Conservation (phyloP, 768 basidiomycete species). For the Leccinum aurantiacum region DNA sequence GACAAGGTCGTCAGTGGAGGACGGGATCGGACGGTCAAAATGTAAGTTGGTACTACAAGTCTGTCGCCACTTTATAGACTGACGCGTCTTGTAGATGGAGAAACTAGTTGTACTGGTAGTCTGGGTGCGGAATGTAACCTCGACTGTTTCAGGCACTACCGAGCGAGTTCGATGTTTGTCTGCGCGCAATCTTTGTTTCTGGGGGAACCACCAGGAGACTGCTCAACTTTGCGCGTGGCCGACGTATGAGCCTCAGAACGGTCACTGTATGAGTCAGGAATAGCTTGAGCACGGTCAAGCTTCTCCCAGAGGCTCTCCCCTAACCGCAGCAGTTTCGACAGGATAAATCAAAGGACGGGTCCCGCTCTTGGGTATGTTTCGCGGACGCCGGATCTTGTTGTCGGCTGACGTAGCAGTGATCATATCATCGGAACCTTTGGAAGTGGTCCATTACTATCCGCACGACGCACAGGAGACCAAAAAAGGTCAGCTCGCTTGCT, state of each 20-base stretch:
- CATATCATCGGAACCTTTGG: slow-evolving; percentile 26
- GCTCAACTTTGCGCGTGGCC: not conserved
- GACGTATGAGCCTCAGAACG: slow-evolving; percentile 7
- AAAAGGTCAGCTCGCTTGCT: slow-evolving; percentile 16
- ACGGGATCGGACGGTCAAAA: slow-evolving; percentile 86
- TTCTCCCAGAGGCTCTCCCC: not conserved
- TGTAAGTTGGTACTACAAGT: slow-evolving; percentile 53
- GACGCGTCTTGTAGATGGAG: slow-evolving; percentile 28
- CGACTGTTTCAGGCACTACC: not conserved
- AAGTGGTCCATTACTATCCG: slow-evolving; percentile 22
- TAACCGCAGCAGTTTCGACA: slow-evolving; percentile 20
- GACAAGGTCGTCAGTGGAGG: slow-evolving; percentile 99
- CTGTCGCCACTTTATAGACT: not conserved
- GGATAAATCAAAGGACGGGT: slow-evolving; percentile 20
- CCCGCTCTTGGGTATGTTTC: slow-evolving; percentile 17
- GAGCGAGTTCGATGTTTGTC: not conserved
- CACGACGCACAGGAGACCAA: slow-evolving; percentile 32
- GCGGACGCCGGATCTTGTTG: not conserved
- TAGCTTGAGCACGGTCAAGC: not conserved
- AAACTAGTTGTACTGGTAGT: slow-evolving; percentile 20
- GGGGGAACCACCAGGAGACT: not conserved
- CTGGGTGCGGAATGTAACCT: not conserved
- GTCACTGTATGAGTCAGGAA: slow-evolving; percentile 4
- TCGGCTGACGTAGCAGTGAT: not conserved
- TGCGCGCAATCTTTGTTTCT: not conserved